Evolutionary conservation across 2,329 filamentous ascomycete genomes (phyloP), one percentile per base, ranked within the genome.

Genomic region (Fusarium torulosum): DNA sequence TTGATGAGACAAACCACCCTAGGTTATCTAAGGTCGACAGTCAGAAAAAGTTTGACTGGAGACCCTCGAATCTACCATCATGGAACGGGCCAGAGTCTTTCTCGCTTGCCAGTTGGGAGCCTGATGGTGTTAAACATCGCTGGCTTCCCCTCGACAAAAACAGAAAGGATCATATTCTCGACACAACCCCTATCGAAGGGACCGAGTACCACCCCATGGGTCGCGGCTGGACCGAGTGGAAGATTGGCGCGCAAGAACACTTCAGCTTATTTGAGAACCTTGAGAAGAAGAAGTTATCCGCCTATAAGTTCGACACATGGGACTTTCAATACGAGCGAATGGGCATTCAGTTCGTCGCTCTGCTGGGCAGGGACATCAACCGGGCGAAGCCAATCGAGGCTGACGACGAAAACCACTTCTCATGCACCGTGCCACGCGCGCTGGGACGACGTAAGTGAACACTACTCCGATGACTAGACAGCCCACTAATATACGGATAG

Each of bases 331-430:
- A 82, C 27, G 77, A 79, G 51, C 79, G 84, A 23, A 80, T 86
- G 70, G 86, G 83, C 46, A 82, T 85, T 29, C 85, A 86, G 67
- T 85, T 88, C 64, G 77, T 84, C 41, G 84, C 82, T 42, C 80
- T 88, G 49, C 81, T 83, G 77, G 84, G 84, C n/a, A 77, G 77
- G 29, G 84, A 87, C 67, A 82, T 85, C 42, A 78, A 80, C n/a
- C 74, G 75, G 33, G 80, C 84, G 55, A 77, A 83, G 35, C 83
- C 84, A 4, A 79, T 84, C 25, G 72, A 75, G 4, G 71, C 79
- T 4, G 77, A 81, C 19, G 82, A 83, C 52, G 84, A 85, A 70
- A 79, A 84, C 46, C 80, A 81, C 60, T 79, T 80, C 59, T 78
- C 79, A 23, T 77, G 79, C 41, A 75, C 75, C 33, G 78, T 80